Percentiles rank a stretch among this genome's conserved stretches.
Evolutionary conservation across 495 filamentous ascomycete species (phyloP).

Genomic region (Lasiosphaeria hispida): DNA sequence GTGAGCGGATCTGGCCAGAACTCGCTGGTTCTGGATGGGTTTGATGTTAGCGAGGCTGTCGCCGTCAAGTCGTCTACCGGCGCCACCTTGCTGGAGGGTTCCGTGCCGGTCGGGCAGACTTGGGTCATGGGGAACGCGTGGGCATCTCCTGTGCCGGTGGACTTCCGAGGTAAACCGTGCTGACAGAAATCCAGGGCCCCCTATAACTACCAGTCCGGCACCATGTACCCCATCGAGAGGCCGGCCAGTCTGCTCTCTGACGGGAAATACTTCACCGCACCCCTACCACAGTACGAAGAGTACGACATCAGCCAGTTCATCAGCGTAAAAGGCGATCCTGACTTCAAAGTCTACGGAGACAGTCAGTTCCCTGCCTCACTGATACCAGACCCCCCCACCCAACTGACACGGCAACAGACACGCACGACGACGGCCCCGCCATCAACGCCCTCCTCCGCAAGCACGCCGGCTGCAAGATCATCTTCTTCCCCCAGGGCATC

Average conservation of each 20-base stretch:
- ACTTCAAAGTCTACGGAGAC: constrained; percentile 37
- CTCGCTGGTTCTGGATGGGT: constrained; percentile 56
- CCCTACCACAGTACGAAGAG: constrained; percentile 37
- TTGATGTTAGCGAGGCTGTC: constrained; percentile 25
- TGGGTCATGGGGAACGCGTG: constrained; percentile 33
- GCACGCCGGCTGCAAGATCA: constrained; percentile 36
- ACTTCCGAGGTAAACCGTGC: neutral
- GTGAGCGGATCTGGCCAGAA: constrained; percentile 41
- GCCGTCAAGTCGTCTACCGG: constrained; percentile 24
- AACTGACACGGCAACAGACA: constrained; percentile 16
- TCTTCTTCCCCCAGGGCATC: constrained; percentile 42
- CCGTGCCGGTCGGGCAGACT: constrained; percentile 19
- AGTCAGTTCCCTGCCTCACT: constrained; percentile 6
- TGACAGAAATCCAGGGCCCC: constrained; percentile 17
- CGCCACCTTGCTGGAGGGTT: constrained; percentile 12
- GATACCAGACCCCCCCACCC: neutral
- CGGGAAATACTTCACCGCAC: constrained; percentile 36
- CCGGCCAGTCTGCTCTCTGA: constrained; percentile 26
- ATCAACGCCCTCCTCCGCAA: constrained; percentile 41
- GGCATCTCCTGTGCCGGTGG: neutral
- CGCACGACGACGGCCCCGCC: constrained; percentile 37
- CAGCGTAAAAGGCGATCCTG: constrained; percentile 37
- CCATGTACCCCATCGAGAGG: constrained; percentile 25
- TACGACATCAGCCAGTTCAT: constrained; percentile 36
- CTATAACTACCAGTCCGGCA: constrained; percentile 33